Conservation (phyloP, 768 basidiomycete species). For the Wakefieldia striispora region DNA sequence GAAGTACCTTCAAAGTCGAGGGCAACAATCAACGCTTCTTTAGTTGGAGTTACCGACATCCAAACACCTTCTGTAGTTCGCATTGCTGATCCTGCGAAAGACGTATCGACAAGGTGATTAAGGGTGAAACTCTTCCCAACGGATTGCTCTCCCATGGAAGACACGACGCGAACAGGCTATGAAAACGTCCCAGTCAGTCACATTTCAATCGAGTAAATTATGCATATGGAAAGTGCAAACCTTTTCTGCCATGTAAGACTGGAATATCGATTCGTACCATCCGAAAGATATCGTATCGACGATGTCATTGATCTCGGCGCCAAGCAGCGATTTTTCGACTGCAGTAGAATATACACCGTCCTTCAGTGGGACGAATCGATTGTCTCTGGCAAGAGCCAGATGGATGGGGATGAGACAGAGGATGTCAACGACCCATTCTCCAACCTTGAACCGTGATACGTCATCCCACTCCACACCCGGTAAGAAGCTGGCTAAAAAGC, state of each 20-base stretch:
- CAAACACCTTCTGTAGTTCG: constrained; percentile 64
- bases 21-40: constrained; percentile 52
- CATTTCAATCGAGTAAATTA: neutral
- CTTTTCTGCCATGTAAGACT: constrained; percentile 60
- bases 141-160: constrained; percentile 68
- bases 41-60: constrained; percentile 64
- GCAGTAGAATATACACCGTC: constrained; percentile 51
- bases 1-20: constrained; percentile 60
- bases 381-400: constrained; percentile 57
- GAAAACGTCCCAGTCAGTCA: neutral
- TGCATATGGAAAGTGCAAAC: constrained; percentile 20
- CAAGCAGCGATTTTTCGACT: constrained; percentile 54
- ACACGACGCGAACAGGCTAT: constrained; percentile 62
- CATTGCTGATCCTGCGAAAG: constrained; percentile 66
- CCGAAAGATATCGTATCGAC: constrained; percentile 56
- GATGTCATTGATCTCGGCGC: constrained; percentile 55
- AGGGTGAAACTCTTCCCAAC: constrained; percentile 60
- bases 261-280: constrained; percentile 65
- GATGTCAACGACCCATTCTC: constrained; percentile 63
- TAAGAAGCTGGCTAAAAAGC: constrained; percentile 17
- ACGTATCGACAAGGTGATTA: constrained; percentile 61
- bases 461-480: constrained; percentile 17
- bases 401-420: constrained; percentile 66
- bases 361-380: constrained; percentile 59
- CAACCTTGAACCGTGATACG: constrained; percentile 41